Evolutionary conservation across 2,329 filamentous ascomycete species (phyloP).

Genomic region (Tympanopsis confertula): DNA sequence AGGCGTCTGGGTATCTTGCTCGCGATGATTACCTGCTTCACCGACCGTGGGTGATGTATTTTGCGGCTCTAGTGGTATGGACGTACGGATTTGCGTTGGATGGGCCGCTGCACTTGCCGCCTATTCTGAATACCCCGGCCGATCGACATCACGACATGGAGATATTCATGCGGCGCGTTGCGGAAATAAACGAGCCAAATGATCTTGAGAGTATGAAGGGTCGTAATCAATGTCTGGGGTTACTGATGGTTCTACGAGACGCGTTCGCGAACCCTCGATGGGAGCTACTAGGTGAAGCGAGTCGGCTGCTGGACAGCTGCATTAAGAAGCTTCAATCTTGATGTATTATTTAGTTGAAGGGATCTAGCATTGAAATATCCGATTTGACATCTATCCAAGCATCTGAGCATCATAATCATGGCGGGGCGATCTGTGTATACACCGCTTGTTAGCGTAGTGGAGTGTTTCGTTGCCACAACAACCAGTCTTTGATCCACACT

Average conservation of each 20-base stretch:
- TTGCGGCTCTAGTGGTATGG: conserved; percentile 86
- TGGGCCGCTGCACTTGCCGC: conserved; percentile 50
- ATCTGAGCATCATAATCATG: no score
- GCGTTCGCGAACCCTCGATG: conserved; percentile 75
- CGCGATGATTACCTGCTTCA: conserved; percentile 84
- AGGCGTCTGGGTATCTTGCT: conserved; percentile 55
- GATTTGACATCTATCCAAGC: no score
- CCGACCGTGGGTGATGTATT: conserved; percentile 89
- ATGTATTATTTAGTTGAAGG: not conserved
- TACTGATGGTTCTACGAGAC: conserved; percentile 71
- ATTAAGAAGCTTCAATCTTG: conserved; percentile 34
- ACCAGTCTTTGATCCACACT: no score
- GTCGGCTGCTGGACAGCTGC: conserved; percentile 69
- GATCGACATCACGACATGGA: conserved; percentile 71
- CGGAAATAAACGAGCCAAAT: conserved; percentile 61
- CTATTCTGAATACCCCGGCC: conserved; percentile 41
- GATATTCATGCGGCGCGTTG: conserved; percentile 62
- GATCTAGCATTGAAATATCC: no score
- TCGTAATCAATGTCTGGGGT: conserved; percentile 70
- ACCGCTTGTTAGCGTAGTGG: no score
- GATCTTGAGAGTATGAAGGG: conserved; percentile 64
- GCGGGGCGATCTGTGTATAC: no score
- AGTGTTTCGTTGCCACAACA: no score
- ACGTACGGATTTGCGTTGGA: conserved; percentile 86
- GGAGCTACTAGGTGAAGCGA: conserved; percentile 84